Conservation (phyloP, 352 stramenopile genomes). For the Phytophthora pseudosyringae region DNA sequence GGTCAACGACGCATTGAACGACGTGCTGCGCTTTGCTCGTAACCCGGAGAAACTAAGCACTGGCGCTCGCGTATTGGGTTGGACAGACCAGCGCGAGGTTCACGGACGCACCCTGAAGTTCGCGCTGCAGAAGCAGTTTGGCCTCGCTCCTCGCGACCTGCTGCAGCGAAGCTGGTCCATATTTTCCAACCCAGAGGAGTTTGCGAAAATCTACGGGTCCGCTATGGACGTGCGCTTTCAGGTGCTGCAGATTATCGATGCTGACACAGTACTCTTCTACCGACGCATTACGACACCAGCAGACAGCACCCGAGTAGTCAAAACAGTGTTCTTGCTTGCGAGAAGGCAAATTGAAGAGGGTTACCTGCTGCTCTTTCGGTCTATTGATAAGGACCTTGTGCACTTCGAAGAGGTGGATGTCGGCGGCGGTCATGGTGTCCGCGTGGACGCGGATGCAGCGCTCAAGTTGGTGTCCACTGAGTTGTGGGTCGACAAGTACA, state of each 20-base stretch:
- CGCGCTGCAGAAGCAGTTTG: constrained; percentile 65
- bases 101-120: constrained; percentile 57
- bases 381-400: constrained; percentile 57
- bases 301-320: constrained; percentile 44
- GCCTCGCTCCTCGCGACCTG: constrained; percentile 46
- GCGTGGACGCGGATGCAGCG: constrained; percentile 4
- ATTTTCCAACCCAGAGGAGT: constrained; percentile 53
- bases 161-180: constrained; percentile 62
- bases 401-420: constrained; percentile 54
- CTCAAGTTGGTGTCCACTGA: constrained; percentile 26
- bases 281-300: constrained; percentile 46
- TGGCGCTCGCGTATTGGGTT: constrained; percentile 58
- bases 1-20: constrained; percentile 50
- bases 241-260: constrained; percentile 57
- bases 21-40: constrained; percentile 59
- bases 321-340: constrained; percentile 71
- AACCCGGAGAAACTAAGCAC: constrained; percentile 55
- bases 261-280: constrained; percentile 66
- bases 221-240: constrained; percentile 53
- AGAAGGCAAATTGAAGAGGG: constrained; percentile 59
- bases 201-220: constrained; percentile 56
- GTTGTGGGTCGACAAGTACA: constrained; percentile 71
- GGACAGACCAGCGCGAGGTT: constrained; percentile 69
- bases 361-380: constrained; percentile 69
- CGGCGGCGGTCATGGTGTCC: constrained; percentile 15